Conservation (phyloP, 2,329 filamentous ascomycete genomes). For the Ophiostoma novo-ulmi region DNA sequence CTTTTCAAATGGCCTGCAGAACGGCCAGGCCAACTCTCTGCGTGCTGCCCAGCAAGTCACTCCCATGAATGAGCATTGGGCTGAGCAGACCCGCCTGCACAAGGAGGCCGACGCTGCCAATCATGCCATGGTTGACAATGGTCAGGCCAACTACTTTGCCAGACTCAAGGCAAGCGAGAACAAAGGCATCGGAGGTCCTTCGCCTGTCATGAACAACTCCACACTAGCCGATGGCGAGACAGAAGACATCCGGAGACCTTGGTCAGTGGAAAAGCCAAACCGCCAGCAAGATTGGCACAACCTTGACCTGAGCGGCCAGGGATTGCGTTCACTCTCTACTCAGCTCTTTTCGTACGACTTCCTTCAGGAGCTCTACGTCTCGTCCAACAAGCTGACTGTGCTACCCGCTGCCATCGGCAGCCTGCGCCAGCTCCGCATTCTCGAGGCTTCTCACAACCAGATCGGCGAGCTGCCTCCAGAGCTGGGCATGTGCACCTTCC, state of each 20-base stretch:
- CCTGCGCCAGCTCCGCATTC: conserved; percentile 71
- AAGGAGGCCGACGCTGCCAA: conserved; percentile 70
- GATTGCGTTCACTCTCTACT: conserved; percentile 72
- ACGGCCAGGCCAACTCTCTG: conserved; percentile 40
- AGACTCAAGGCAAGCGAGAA: conserved; percentile 65
- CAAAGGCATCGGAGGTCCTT: conserved; percentile 56
- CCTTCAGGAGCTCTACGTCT: conserved; percentile 85
- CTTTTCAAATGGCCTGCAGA: conserved; percentile 52
- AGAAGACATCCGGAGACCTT: conserved; percentile 54
- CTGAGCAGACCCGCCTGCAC: conserved; percentile 75
- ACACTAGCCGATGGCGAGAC: conserved; percentile 50
- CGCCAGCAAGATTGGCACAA: conserved; percentile 84
- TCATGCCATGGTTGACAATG: conserved; percentile 64
- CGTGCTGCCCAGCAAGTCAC: conserved; percentile 32
- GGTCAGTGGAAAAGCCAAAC: conserved; percentile 60
- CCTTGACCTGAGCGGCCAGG: conserved; percentile 93
- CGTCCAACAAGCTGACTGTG: conserved; percentile 79
- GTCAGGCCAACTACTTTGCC: conserved; percentile 66
- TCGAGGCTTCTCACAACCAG: conserved; percentile 87
- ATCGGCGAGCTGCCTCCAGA: conserved; percentile 77
- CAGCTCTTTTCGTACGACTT: conserved; percentile 85
- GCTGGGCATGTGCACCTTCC: conserved; percentile 92
- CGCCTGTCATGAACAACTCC: conserved; percentile 45
- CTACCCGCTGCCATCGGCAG: conserved; percentile 79
- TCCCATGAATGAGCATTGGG: conserved; percentile 68